Evolutionary conservation across 2,329 filamentous ascomycete species (phyloP), one percentile per base, ranked within the genome.

Genomic region (Verticillium nubilum): DNA sequence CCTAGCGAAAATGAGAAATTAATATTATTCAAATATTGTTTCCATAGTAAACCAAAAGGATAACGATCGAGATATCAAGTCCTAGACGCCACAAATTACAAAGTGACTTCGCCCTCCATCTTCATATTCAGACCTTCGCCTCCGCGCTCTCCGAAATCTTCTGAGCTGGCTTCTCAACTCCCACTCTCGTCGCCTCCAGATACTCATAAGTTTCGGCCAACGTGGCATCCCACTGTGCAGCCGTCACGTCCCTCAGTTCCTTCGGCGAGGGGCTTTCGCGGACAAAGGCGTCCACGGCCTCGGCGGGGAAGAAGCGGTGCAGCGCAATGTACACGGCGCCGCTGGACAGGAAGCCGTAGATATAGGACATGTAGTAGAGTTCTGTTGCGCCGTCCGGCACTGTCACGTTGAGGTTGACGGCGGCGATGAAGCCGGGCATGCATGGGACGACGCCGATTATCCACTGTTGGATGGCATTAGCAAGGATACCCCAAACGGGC

Each of bases 391-490:
- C 74, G 5, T 70, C 67, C 0, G 72, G 65, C 0, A 79, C 69
- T 0, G 50, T 63, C 5, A 76, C 66, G 25, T 28, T 47, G 0
- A 63, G 50, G 54, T 76, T 72, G 12, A 79, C 71, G 3, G 75
- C 71, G 1, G 72, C 71, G 6, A 78, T 66, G 60, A 80, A 78
- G 13, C 77, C 77, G 0, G 78, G 77, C 55, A 80, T 62, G 3
- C 70, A 71, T 0, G 77, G 77, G 0, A 66, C 69, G 3, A 76
- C 72, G 4, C 75, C 76, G 23, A 72, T 64, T 23, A 72, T 59
- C 74, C 77, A 79, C 72, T 78, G 37, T 9, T 19, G 37, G 19
- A 26, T 13, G 3, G 7, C 10, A 10, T 62, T 28, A 61, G 61
- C 27, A 17, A 25, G n/a, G n/a, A 58, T 2, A 58, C 0, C 7